Conservation (phyloP, 129 eudicot genomes). For the Pulicaria dysenterica region DNA sequence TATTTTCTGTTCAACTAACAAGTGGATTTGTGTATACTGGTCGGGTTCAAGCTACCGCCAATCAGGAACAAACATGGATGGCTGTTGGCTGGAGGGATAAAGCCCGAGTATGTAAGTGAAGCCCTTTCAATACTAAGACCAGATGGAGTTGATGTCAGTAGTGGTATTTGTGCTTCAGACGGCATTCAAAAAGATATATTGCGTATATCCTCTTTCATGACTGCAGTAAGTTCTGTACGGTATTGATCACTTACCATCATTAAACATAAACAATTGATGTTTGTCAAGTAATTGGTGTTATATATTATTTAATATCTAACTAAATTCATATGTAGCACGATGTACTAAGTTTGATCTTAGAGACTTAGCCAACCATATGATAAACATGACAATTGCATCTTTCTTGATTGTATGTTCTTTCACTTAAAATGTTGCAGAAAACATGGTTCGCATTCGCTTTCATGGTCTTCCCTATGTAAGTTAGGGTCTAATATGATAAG, state of each 20-base stretch:
- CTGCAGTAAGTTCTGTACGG: constrained; percentile 56
- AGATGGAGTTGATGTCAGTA: constrained; percentile 87
- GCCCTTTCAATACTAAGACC: constrained; percentile 71
- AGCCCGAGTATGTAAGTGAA: constrained; percentile 65
- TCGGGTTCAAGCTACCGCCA: constrained; percentile 68
- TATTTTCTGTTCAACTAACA: constrained; percentile 13
- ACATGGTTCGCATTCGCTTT: constrained; percentile 26
- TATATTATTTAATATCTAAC: neutral
- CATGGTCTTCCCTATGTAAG: no score
- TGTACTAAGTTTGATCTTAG: constrained; percentile 9
- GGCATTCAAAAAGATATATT: constrained; percentile 80
- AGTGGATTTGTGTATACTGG: constrained; percentile 44
- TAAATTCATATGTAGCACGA: neutral
- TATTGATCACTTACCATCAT: constrained; percentile 33
- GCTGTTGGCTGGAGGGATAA: constrained; percentile 93
- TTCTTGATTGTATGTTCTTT: constrained; percentile 4
- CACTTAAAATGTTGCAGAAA: constrained; percentile 26
- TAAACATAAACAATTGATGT: constrained; percentile 14
- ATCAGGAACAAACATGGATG: constrained; percentile 81
- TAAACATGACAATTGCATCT: constrained; percentile 5
- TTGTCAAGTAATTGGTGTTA: constrained; percentile 1
- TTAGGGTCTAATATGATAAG: no score
- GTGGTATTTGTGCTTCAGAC: constrained; percentile 89
- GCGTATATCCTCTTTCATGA: constrained; percentile 68
- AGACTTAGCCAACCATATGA: constrained; percentile 4